Base-by-base conservation (phyloP, 805 yeast species). In the Candida glaebosa region DNA sequence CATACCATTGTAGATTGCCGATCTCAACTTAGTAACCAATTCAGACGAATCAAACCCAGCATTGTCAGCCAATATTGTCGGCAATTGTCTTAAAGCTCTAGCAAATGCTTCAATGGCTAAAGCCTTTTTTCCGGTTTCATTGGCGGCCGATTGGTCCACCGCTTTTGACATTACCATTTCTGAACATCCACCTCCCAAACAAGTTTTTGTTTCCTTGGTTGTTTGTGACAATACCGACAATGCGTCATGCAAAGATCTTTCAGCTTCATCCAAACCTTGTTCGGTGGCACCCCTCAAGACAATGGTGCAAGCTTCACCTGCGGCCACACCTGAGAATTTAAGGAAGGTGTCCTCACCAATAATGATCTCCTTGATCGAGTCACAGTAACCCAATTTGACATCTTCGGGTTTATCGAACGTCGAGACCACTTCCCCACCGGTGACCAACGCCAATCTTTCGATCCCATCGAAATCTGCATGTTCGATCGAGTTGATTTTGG, bases 401-500 rank as follows among this genome's bases (percentile, higher is more conserved):
- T 77, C 76, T 41, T 86, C 95, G 18, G 98, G 96, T 51, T 82
- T 75, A 60, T 93, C 99, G 61, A 93, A 93, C 2, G 98, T 91
- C 5, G 98, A 89, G 2, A 83, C 96, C 40, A 93, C 97, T 72
- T 93, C 98, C 59, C 96, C 99, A 39, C 99, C 99, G 9, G 98
- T 90, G 24, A 89, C 99, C 31, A 91, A 73, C 2, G 99, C 96
- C 51, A 93, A 77, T 61, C 98, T 82, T 71, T 93, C 99, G 41
- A 93, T 87, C 57, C 98, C 99, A 57, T 87, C 98, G 55, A 93
- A 93, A 65, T 93, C 99, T 12, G 99, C 98, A 60, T 93, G 99
- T 65, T 93, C 99, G 49, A 93, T 88, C 17, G 96, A 82, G 64
- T 87, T 90, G 54, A 93, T 86, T 41, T 82, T 80, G 33, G 88